A percentile compares a stretch with the other conserved stretches of the same genome.
Evolutionary conservation across 2,329 filamentous ascomycete genomes (phyloP).

Genomic region (Dryadomyces quercivorus): DNA sequence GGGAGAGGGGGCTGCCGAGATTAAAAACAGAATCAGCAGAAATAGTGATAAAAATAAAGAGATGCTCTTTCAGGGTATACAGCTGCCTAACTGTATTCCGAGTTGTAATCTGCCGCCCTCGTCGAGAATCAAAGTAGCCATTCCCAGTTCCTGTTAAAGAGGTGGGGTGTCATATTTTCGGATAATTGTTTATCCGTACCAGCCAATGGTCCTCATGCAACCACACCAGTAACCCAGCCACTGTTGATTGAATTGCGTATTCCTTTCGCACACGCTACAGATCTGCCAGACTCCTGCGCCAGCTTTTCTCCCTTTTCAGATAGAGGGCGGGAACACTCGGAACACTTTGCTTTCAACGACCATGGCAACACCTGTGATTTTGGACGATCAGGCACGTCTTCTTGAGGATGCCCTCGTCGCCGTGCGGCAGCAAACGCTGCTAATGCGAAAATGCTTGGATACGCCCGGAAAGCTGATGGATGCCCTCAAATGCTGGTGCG

Average conservation of each 20-base stretch:
- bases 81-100: too few relatives aligned
- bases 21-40: too few relatives aligned
- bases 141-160: too few relatives aligned
- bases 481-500: conserved; percentile 93
- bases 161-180: too few relatives aligned
- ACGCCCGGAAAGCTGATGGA: conserved; percentile 99
- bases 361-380: conserved; percentile 38
- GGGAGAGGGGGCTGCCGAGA: too few relatives aligned
- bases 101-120: too few relatives aligned
- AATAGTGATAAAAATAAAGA: too few relatives aligned
- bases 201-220: background rate
- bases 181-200: too few relatives aligned
- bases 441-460: conserved; percentile 97
- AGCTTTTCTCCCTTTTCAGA: background rate
- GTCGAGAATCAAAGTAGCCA: too few relatives aligned
- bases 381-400: conserved; percentile 78
- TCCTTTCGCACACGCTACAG: background rate
- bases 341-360: background rate
- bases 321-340: background rate
- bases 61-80: too few relatives aligned
- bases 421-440: conserved; percentile 88
- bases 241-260: background rate
- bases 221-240: background rate
- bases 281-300: background rate
- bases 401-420: conserved; percentile 94